A percentile compares a stretch with the other conserved stretches of the same genome.
Conservation (phyloP, 169 alveolate genomes). For the Plasmodium reichenowi region DNA sequence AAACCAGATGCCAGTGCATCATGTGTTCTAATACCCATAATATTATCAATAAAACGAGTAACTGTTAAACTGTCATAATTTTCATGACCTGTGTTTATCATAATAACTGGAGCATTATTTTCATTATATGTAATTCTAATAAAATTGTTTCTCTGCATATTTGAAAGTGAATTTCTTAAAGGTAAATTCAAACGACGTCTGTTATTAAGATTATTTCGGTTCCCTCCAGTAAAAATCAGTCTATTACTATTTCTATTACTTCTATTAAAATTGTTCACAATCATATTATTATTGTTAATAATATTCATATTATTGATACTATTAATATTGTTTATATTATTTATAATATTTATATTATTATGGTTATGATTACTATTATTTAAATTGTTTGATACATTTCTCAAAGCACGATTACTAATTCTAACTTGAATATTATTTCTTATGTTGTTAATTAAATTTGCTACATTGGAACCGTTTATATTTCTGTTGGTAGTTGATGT, state of each 20-base stretch:
- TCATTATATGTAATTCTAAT: constrained; percentile 72
- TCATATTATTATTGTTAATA: constrained; percentile 3
- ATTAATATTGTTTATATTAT: not conserved
- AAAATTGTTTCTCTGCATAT: constrained; percentile 42
- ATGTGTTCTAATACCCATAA: constrained; percentile 44
- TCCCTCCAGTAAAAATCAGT: constrained; percentile 8
- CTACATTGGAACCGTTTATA: constrained; percentile 9
- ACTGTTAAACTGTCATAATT: constrained; percentile 62
- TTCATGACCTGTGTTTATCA: constrained; percentile 73
- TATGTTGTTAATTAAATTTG: constrained; percentile 14
- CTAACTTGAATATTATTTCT: constrained; percentile 41
- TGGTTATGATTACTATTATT: not conserved
- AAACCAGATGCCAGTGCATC: constrained; percentile 12
- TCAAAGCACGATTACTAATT: constrained; percentile 23
- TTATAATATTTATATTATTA: not conserved
- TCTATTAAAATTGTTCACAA: not conserved
- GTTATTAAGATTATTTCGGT: constrained; percentile 20
- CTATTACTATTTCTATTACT: constrained; percentile 21
- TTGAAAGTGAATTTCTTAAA: constrained; percentile 20
- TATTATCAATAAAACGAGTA: constrained; percentile 57
- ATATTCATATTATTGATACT: constrained; percentile 5
- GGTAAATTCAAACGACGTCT: constrained; percentile 55
- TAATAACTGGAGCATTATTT: constrained; percentile 57
- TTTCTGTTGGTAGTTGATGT: not conserved
- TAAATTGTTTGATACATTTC: constrained; percentile 21